phyloP scores from a whole-genome alignment of 306 rosid genomes.

The Clitoria ternatea region DNA sequence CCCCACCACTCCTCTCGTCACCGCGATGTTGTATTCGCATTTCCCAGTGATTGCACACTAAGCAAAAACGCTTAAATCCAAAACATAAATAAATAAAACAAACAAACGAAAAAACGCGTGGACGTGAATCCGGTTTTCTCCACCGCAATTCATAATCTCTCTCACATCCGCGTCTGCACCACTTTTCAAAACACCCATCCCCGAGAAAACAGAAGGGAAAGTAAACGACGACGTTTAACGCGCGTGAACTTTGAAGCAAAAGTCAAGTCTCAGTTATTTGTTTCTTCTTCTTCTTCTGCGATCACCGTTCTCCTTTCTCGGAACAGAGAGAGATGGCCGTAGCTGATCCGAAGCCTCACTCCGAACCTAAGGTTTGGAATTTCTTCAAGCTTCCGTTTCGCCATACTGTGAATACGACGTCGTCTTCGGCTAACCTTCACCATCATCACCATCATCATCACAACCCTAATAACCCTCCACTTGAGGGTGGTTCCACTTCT shows the following conservation, averaged over 20 bases:
- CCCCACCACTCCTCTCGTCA: constrained; percentile 23
- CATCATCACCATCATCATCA: constrained; percentile 26
- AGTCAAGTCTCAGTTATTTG: constrained; percentile 7
- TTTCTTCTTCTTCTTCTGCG: neutral
- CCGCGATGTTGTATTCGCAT: neutral
- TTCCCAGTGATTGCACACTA: neutral
- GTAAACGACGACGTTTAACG: constrained; percentile 30
- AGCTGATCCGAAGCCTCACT: constrained; percentile 59
- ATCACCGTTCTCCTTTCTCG: neutral
- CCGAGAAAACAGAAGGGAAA: neutral
- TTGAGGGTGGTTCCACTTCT: constrained; percentile 54
- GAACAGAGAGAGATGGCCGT: constrained; percentile 51
- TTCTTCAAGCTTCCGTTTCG: constrained; percentile 83
- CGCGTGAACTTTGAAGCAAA: neutral
- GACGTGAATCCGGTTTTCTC: constrained; percentile 2
- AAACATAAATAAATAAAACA: too few species aligned
- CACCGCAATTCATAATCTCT: neutral
- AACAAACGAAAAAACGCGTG: constrained; percentile 7
- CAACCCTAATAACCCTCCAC: neutral
- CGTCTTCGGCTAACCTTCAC: constrained; percentile 24
- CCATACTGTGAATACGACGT: constrained; percentile 37
- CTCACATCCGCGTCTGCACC: constrained; percentile 24
- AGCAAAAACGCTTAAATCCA: neutral
- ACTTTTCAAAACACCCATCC: neutral
- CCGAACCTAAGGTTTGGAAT: constrained; percentile 88